Percentiles rank a stretch among this genome's conserved stretches.
phyloP scores from a whole-genome alignment of 331 rosid species.

The Phaseolus coccineus region DNA sequence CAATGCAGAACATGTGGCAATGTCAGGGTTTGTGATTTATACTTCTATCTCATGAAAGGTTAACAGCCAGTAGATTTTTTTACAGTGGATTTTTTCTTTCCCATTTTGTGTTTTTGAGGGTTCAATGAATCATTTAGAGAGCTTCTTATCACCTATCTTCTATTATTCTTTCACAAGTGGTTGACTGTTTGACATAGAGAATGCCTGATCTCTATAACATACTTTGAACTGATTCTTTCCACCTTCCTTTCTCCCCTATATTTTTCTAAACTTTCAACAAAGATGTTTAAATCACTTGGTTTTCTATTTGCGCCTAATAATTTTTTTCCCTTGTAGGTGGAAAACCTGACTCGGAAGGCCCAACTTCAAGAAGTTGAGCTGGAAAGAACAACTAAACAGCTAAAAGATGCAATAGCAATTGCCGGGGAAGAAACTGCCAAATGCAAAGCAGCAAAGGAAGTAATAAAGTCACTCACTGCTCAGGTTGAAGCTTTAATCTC shows the following conservation, averaged over 20 bases:
- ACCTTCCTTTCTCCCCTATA: not conserved
- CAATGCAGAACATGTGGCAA: constrained; percentile 18
- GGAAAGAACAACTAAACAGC: constrained; percentile 92
- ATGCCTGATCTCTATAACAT: constrained; percentile 9
- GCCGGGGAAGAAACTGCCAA: constrained; percentile 91
- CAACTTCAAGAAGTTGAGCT: constrained; percentile 91
- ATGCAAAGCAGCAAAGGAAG: constrained; percentile 98
- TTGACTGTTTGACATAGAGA: constrained; percentile 29
- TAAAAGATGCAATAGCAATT: constrained; percentile 91
- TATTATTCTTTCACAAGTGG: not conserved
- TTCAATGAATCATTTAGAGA: constrained; percentile 8
- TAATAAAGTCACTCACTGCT: constrained; percentile 97
- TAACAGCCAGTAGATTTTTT: constrained; percentile 22
- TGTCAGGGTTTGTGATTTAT: constrained; percentile 31
- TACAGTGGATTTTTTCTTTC: not conserved
- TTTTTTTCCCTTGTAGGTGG: constrained; percentile 64
- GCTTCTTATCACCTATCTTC: constrained; percentile 5
- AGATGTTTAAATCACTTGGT: constrained; percentile 37
- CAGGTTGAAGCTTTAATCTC: constrained; percentile 61
- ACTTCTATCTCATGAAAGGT: not conserved
- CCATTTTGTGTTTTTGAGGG: no score
- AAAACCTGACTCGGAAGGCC: constrained; percentile 83
- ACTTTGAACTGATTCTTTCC: constrained; percentile 12
- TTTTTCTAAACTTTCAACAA: constrained; percentile 15
- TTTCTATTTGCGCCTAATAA: constrained; percentile 45